Base-by-base conservation (phyloP, 2,329 filamentous ascomycete genomes). In the Waltergamsia citrina region DNA sequence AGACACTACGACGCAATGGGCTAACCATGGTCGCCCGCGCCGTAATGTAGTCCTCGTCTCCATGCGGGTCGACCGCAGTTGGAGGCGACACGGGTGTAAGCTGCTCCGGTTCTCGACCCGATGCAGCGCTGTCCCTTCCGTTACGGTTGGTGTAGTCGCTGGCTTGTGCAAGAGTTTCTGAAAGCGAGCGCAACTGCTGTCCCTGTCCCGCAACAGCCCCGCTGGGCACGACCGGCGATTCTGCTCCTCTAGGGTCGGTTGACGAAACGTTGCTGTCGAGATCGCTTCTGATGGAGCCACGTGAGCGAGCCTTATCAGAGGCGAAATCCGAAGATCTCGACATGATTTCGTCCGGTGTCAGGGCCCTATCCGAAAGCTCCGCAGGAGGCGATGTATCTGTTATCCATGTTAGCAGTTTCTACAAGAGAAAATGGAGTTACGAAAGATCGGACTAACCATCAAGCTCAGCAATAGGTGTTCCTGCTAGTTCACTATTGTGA, bases 391-490 rank as follows among this genome's bases (percentile, higher is more conserved):
- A 66, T 1, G 60, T 67, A 39, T 69, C 67, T 62, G 34, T 39
- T 34, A 43, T 34, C 10, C 27, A 15, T 16, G 23, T 21, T 3
- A 12, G 18, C 7, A 10, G 2, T 3, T 2, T 20, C 11, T 12
- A 12, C 15, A 21, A 26, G 9, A 11, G 27, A 8, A 8, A 24
- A n/a, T n/a, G 8, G n/a, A 24, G 22, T 8, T 8, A 29, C 10
- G 27, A 16, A 29, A 32, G 5, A 2, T 3, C 11, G 5, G 8
- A 49, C 60, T 43, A 53, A 69, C 69, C 66, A 37, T 51, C 52
- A 26, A 74, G 48, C 41, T 74, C 70, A 6, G 55, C 56, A n/a
- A 70, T 44, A 9, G 56, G 54, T 1, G 56, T 64, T 33, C 62
- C 55, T 3, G 49, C 54, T 53, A 69, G 62, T 44, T 71, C 67